Conservation (phyloP, 1,284 basidiomycete species). For the Meira nashicola region DNA sequence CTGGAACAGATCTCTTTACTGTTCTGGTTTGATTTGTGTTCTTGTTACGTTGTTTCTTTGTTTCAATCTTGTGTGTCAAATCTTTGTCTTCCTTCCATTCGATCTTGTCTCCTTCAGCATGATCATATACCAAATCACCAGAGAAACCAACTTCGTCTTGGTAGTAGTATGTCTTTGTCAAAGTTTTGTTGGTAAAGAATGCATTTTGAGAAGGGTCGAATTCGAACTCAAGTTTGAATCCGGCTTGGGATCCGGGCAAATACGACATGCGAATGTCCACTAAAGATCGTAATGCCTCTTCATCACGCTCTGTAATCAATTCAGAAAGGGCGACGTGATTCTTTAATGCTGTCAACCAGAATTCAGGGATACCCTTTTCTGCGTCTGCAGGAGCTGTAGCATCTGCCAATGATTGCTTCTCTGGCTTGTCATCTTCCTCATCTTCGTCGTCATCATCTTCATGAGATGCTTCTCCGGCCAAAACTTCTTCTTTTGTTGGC, state of each 20-base stretch:
- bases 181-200: constrained; percentile 75
- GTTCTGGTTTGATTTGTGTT: constrained; percentile 54
- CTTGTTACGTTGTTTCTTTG: constrained; percentile 98
- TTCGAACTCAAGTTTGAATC: constrained; percentile 83
- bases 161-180: constrained; percentile 94
- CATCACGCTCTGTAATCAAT: constrained; percentile 88
- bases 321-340: constrained; percentile 83
- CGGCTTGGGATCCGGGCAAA: constrained; percentile 64
- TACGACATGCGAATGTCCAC: constrained; percentile 67
- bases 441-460: constrained; percentile 60
- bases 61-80: constrained; percentile 92
- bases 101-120: constrained; percentile 81
- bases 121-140: constrained; percentile 93
- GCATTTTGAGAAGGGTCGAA: constrained; percentile 68
- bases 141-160: constrained; percentile 83
- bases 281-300: constrained; percentile 65
- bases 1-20: constrained; percentile 51
- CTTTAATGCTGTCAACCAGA: constrained; percentile 93
- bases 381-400: constrained; percentile 54
- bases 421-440: constrained; percentile 54
- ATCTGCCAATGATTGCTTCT: constrained; percentile 54
- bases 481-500: constrained; percentile 76
- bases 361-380: constrained; percentile 75
- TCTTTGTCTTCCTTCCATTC: constrained; percentile 98
- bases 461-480: constrained; percentile 65